Evolutionary conservation across 345 rosid genomes (phyloP), one percentile per base, ranked within the genome.

Genomic region (Pugionium dolabratum): DNA sequence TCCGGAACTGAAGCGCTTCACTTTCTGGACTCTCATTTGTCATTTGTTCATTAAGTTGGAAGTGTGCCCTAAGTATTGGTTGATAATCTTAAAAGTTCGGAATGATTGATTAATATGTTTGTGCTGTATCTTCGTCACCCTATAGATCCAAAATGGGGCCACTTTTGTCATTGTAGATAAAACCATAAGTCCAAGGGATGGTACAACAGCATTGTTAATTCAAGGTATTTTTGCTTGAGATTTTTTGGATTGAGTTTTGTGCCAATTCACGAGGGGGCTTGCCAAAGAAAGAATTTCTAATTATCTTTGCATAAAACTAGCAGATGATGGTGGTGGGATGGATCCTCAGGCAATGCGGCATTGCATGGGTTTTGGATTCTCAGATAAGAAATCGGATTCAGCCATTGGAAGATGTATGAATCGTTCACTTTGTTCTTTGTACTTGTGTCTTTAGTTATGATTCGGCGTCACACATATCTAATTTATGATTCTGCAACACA

Each of bases 301-400:
- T 37, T 37, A 32, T 32, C 30, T 39, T 40, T 53, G 42, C 62
- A 6, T 30, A 10, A 50, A 44, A 52, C 0, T 73, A 66, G 64
- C 76, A 94, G 99, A 94, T 83, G 85, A 90, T 64, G 99, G 99
- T 67, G 96, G 92, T 66, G 99, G 99, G 78, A 90, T 94, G 99
- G 85, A 82, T 72, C 96, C 86, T 68, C 95, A 90, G 69, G 85
- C 89, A 70, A 81, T 94, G 76, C 83, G 96, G 40, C 81, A 66
- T 35, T 90, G 99, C 64, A 85, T 94, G 90, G 92, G 97, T 79
- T 94, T 94, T 84, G 97, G 97, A 63, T 94, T 86, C 83, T 94
- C 97, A 46, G 96, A 90, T 79, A 90, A 90, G 66, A 86, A 80
- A 72, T 79, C 87, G 9, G 82, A 77, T 56, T 76, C 83, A 40